Evolutionary conservation across 177 flowering plant species (phyloP), one percentile per base, ranked within the genome.

Genomic region (Vitis hybrid): DNA sequence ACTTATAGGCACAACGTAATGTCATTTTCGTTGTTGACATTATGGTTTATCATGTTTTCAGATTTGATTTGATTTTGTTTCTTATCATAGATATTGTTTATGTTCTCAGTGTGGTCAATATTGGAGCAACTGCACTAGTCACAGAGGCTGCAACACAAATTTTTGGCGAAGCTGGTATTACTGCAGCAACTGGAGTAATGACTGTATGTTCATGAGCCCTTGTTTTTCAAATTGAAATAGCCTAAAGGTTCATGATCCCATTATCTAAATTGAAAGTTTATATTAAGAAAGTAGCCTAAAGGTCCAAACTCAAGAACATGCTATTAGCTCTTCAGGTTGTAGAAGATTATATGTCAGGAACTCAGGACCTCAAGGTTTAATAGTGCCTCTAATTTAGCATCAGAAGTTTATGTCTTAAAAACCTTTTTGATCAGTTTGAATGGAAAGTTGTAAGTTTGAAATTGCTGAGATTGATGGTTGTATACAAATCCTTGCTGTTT

Each of bases 131-230:
- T 80, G 99, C 99, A 71, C 68, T 93, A 69, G 99, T 93, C 71
- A 96, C 99, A n/a, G 94, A 94, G 51, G 97, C 99, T 63, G 98
- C 99, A 67, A 96, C 97, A 59, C 78, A 91, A 66, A 79, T 87
- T 69, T 96, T 90, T 88, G 99, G 99, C 71, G 97, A 96, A 85
- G 99, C 97, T 78, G 99, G 99, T 79, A 85, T 96, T 71, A 88
- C 87, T 77, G 97, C 97, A 60, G 99, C 99, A 70, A 94, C 99
- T 71, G 98, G 95, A 78, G 91, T 96, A 53, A 96, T 96, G 99
- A 93, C 97, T 49, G 99, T 96, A 82, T 66, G 94, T 83, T 15
- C 52, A 15, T 21, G 7, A 52, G 14, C 52, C 31, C 61, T 22
- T 33, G 14, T 33, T 50, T 63, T 9, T 11, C 21, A 10, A 65